A percentile compares a stretch with the other conserved stretches of the same genome.
Evolutionary conservation across 352 stramenopile species (phyloP).

Genomic region (Phytophthora nicotianae): DNA sequence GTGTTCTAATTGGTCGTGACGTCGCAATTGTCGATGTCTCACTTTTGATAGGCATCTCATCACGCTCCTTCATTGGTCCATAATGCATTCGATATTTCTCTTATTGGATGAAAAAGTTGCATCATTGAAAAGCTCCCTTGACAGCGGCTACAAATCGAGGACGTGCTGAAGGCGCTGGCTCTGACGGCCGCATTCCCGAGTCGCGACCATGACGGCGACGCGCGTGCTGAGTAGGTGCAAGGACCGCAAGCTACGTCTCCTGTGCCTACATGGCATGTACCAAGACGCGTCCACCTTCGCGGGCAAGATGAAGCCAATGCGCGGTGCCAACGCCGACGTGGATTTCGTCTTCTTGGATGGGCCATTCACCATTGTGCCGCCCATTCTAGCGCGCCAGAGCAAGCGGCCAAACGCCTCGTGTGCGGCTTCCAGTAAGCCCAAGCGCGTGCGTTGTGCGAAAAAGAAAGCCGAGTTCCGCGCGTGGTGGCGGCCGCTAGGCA

Average conservation of each 20-base stretch:
- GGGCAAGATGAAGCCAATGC: conserved; percentile 72
- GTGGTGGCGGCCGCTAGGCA: conserved; percentile 71
- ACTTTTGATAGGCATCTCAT: neutral
- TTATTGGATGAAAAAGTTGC: conserved; percentile 13
- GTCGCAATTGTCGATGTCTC: conserved; percentile 4
- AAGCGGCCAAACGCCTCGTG: conserved; percentile 23
- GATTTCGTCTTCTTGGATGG: conserved; percentile 81
- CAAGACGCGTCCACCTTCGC: conserved; percentile 73
- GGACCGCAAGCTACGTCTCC: conserved; percentile 58
- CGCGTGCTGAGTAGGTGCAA: conserved; percentile 16
- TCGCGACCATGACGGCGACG: conserved; percentile 22
- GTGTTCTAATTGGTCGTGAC: conserved; percentile 3
- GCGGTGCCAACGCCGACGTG: conserved; percentile 32
- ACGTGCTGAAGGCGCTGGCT: conserved; percentile 15
- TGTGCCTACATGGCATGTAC: conserved; percentile 90
- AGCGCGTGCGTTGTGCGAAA: conserved; percentile 52
- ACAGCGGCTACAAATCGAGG: conserved; percentile 12
- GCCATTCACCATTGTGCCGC: conserved; percentile 73
- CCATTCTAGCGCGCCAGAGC: conserved; percentile 60
- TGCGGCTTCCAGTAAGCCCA: conserved; percentile 17
- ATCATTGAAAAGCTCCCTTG: neutral
- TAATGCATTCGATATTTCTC: neutral
- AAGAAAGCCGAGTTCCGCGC: conserved; percentile 69
- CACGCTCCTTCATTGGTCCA: conserved; percentile 1
- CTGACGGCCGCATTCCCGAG: conserved; percentile 14